Conservation (phyloP, 176 grass and related monocot species). For the Miscanthus lutarioriparius region DNA sequence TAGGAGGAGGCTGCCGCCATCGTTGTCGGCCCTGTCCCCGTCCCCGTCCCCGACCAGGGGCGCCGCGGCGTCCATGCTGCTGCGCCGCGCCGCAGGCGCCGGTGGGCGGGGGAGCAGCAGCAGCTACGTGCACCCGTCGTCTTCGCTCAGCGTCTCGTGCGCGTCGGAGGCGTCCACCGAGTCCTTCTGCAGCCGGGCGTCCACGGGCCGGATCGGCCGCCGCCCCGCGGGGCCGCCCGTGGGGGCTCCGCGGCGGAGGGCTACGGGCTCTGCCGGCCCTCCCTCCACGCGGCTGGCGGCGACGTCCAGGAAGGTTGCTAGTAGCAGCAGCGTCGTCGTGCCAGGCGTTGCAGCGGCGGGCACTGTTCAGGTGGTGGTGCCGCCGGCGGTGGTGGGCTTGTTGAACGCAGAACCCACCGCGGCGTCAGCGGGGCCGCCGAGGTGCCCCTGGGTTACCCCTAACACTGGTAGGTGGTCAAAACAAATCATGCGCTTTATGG, state of each 20-base stretch:
- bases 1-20: background rate
- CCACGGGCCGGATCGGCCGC: constrained; percentile 75
- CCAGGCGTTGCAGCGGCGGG: background rate
- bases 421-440: constrained; percentile 28
- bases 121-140: constrained; percentile 28
- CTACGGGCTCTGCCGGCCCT: constrained; percentile 34
- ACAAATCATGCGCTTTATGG: constrained; percentile 12
- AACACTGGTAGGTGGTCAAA: constrained; percentile 63
- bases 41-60: background rate
- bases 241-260: constrained; percentile 27
- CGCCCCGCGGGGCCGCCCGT: constrained; percentile 8
- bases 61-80: constrained; percentile 41
- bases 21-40: background rate
- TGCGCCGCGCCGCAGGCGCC: constrained; percentile 27
- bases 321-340: background rate
- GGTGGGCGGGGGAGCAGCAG: constrained; percentile 12
- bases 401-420: constrained; percentile 19
- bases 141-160: constrained; percentile 78
- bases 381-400: background rate
- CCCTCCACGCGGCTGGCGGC: constrained; percentile 18
- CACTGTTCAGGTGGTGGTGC: background rate
- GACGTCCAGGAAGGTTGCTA: background rate
- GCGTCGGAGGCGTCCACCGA: constrained; percentile 83
- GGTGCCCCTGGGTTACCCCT: constrained; percentile 85
- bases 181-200: constrained; percentile 88